These are phyloP conservation scores for Amanita molliuscula DNA, from an alignment of 768 basidiomycete species.

Conservation along the genomic window DNA sequence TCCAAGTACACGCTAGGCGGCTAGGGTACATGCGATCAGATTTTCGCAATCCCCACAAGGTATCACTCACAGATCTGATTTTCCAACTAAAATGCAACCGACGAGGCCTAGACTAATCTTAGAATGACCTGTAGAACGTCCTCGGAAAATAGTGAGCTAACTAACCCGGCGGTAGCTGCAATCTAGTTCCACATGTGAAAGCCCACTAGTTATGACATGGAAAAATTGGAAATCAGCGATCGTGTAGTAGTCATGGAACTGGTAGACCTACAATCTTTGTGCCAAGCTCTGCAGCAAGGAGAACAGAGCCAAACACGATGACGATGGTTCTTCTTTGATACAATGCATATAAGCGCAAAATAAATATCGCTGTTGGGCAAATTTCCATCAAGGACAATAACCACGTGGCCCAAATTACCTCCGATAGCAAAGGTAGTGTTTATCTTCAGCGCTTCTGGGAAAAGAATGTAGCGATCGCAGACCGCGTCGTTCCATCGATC, in stretches of 20 bases:
- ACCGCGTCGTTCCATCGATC: slow-evolving; percentile 21
- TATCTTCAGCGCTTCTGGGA: slow-evolving; percentile 24
- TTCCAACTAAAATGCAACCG: slow-evolving; percentile 26
- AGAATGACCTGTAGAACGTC: neutral
- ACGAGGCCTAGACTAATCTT: slow-evolving; percentile 15
- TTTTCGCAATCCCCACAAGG: neutral
- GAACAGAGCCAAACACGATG: slow-evolving; percentile 10
- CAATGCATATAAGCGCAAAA: slow-evolving; percentile 20
- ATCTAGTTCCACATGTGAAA: slow-evolving; percentile 22
- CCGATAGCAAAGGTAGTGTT: slow-evolving; percentile 22
- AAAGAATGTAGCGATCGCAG: slow-evolving; percentile 24
- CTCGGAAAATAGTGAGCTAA: neutral
- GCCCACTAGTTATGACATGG: slow-evolving; percentile 18
- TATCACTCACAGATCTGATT: slow-evolving; percentile 14
- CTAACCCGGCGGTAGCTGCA: slow-evolving; percentile 19
- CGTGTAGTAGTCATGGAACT: neutral
- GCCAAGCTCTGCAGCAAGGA: slow-evolving; percentile 17
- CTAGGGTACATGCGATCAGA: slow-evolving; percentile 10
- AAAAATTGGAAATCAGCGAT: neutral
- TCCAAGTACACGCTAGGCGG: slow-evolving; percentile 25
- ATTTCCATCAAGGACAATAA: neutral
- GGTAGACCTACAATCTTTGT: slow-evolving; percentile 22
- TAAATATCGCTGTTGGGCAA: slow-evolving; percentile 16
- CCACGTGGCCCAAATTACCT: slow-evolving; percentile 9
- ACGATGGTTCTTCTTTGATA: slow-evolving; percentile 15